A percentile compares a stretch with the other conserved stretches of the same genome.
Evolutionary conservation across 2,329 filamentous ascomycete genomes (phyloP).

Genomic region (Colletotrichum graminicola): DNA sequence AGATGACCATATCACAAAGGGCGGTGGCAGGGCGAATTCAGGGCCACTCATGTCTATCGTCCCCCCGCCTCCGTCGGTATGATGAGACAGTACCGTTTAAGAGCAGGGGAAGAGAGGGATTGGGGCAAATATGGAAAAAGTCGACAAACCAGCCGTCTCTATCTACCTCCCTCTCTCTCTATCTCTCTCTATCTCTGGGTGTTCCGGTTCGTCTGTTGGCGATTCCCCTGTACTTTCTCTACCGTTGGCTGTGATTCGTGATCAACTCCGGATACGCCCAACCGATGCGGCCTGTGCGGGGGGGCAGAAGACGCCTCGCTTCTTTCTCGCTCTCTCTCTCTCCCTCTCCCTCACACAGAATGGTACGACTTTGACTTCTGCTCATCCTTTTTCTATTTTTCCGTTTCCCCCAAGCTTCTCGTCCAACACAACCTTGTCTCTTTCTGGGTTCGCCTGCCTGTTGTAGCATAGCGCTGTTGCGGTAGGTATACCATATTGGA

Average conservation of each 20-base stretch:
- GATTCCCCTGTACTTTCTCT: neutral
- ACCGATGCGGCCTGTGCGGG: neutral
- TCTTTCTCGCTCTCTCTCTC: too few relatives aligned
- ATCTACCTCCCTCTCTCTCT: too few relatives aligned
- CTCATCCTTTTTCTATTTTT: neutral
- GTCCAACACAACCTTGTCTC: neutral
- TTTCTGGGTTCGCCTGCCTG: conserved; percentile 14
- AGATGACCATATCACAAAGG: conserved; percentile 1
- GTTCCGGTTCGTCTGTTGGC: neutral
- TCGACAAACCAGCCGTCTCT: too few relatives aligned
- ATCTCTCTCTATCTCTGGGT: neutral
- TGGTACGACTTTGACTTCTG: conserved; percentile 25
- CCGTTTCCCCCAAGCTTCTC: neutral
- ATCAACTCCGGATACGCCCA: neutral
- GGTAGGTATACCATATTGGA: neutral
- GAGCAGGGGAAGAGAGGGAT: too few relatives aligned
- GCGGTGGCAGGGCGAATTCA: neutral
- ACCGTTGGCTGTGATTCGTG: neutral
- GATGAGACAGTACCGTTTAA: neutral
- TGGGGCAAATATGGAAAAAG: neutral
- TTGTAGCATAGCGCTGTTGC: neutral
- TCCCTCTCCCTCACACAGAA: neutral
- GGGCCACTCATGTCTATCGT: neutral
- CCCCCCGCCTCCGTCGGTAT: neutral
- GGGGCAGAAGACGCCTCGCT: neutral